phyloP scores from a whole-genome alignment of 345 rosid genomes.

The Streptanthus diversifolius region DNA sequence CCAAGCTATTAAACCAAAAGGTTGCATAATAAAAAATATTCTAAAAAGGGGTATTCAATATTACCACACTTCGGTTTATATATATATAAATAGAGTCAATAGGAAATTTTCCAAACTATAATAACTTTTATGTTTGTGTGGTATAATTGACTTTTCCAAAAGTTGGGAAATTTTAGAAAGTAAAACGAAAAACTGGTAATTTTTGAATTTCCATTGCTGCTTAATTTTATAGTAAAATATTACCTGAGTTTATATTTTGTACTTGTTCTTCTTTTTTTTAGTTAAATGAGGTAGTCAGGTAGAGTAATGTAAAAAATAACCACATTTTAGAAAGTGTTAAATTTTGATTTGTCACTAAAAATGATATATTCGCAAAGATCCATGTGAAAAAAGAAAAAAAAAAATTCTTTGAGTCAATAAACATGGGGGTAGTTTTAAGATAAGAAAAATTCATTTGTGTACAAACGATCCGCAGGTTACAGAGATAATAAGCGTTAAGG shows the following conservation, averaged over 20 bases:
- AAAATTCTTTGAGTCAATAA: not conserved
- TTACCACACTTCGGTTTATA: not conserved
- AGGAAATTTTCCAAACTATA: too few species aligned
- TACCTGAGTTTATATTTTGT: not conserved
- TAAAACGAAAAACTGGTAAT: too few species aligned
- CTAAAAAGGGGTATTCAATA: not conserved
- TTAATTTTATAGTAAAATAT: not conserved
- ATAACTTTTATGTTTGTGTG: too few species aligned
- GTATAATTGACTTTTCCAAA: too few species aligned
- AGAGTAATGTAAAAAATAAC: not conserved
- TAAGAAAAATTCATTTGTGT: not conserved
- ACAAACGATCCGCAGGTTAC: slow-evolving; percentile 3
- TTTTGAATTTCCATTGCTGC: too few species aligned
- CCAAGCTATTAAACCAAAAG: too few species aligned
- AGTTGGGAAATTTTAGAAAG: too few species aligned
- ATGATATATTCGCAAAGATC: not conserved
- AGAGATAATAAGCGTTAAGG: not conserved
- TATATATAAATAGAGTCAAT: not conserved
- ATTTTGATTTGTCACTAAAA: not conserved
- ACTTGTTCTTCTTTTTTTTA: not conserved
- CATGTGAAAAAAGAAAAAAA: not conserved
- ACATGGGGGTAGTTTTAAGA: not conserved
- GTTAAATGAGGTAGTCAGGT: not conserved
- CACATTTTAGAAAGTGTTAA: not conserved
- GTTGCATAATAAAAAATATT: not conserved